Evolutionary conservation across 2,329 filamentous ascomycete species (phyloP), one percentile per base, ranked within the genome.

Genomic region (Dendryphion nanum): DNA sequence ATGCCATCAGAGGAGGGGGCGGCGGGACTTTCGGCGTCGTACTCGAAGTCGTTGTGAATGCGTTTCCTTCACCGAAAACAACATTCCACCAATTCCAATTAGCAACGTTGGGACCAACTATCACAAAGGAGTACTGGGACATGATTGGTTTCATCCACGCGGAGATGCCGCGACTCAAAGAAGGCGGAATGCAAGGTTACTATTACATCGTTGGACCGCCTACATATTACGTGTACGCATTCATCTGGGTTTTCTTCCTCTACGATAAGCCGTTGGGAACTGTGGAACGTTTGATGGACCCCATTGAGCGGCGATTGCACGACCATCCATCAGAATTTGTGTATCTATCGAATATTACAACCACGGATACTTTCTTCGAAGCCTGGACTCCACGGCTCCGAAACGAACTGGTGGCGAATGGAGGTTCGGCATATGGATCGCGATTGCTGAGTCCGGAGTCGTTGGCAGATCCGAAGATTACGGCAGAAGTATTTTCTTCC

Each of bases 1-100:
- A 62, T 52, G 69, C 68, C 0, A 55, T 71, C 3, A 52, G 63
- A 1, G 69, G 70, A 4, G 67, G 59, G 3, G 69, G 70, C 0
- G 63, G 63, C 6, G 68, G 64, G 2, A 72, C 69, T 3, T 72
- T 66, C 18, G 70, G 69, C 0, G 59, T 72, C 2, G 44, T 70
- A 1, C 46, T 50, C 1, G 46, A 55, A 36, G 47, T 49, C 8
- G 43, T 57, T 0, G 26, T 60, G 8, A 46, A 47, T 19, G 43
- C 44, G 0, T 53, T 40, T 18, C 48, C 51, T 3, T 42, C 44
- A 68, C 78, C 45, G 0, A 44, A 42, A 6, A 50, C 48, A 4
- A 50, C 48, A 1, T 14, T 37, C 6, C 42, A 54, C 30, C 32
- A 18, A n/a, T 49, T 61, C 23, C n/a, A 28, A 6, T 16, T 61